phyloP scores from a whole-genome alignment of 305 asterid species.

The Ruellia speciosa region DNA sequence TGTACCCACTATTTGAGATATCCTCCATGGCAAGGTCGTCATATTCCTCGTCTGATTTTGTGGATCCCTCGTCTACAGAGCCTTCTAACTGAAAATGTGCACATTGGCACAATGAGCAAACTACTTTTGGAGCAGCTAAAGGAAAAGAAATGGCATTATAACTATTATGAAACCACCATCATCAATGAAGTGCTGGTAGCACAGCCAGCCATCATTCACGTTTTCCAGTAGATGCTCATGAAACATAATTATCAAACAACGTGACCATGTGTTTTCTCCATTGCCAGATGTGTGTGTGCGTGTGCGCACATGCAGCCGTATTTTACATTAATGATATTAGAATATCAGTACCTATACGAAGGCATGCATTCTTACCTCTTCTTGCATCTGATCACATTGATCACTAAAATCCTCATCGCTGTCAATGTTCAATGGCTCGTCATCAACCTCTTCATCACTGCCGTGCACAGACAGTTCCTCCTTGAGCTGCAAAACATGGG shows the following conservation, averaged over 20 bases:
- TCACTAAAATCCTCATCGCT: constrained; percentile 81
- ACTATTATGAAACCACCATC: background rate
- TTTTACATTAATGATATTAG: too few relatives aligned
- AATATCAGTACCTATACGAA: background rate
- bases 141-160: background rate
- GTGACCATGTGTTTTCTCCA: background rate
- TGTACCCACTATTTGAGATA: constrained; percentile 35
- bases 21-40: constrained; percentile 90
- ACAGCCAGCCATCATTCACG: background rate
- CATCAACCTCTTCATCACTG: constrained; percentile 73
- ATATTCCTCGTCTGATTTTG: constrained; percentile 85
- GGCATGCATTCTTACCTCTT: constrained; percentile 45
- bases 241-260: too few relatives aligned
- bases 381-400: constrained; percentile 43
- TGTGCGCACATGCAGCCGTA: background rate
- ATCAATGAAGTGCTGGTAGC: background rate
- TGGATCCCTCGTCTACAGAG: constrained; percentile 86
- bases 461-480: constrained; percentile 79
- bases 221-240: too few relatives aligned
- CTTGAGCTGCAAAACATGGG: constrained; percentile 49
- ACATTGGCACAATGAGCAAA: background rate
- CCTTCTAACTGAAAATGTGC: constrained; percentile 59
- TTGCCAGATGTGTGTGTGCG: background rate
- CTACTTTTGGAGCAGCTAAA: background rate
- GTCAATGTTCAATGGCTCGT: constrained; percentile 58